phyloP scores from a whole-genome alignment of 2,329 filamentous ascomycete species.

The Ceratocystis albifundus region DNA sequence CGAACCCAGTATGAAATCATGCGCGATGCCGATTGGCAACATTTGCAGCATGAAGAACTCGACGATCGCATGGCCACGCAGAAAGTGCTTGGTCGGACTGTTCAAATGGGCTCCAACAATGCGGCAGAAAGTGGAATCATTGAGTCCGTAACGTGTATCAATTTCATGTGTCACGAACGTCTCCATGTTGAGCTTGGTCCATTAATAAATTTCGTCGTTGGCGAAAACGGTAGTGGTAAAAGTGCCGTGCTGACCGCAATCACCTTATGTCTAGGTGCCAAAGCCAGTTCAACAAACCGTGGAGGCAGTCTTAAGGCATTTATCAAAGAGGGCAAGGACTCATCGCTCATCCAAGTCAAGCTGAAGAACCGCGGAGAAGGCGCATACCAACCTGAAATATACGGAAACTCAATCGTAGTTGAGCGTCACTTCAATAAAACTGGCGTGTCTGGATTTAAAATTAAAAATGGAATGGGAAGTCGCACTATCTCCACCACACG shows the following conservation, averaged over 20 bases:
- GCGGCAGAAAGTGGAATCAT: conserved; percentile 77
- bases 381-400: conserved; percentile 71
- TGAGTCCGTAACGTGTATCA: conserved; percentile 72
- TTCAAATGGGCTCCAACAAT: conserved; percentile 50
- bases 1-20: conserved; percentile 51
- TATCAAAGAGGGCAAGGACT: conserved; percentile 78
- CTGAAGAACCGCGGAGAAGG: conserved; percentile 83
- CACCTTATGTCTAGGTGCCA: conserved; percentile 87
- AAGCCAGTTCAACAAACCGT: conserved; percentile 84
- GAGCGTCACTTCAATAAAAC: conserved; percentile 73
- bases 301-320: conserved; percentile 80
- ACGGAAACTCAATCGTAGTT: conserved; percentile 76
- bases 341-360: conserved; percentile 63
- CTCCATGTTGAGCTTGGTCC: conserved; percentile 79
- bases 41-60: conserved; percentile 44
- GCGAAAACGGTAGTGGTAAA: conserved; percentile 95
- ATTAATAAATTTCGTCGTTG: conserved; percentile 94
- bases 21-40: conserved; percentile 48
- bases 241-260: conserved; percentile 89
- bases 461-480: conserved; percentile 57
- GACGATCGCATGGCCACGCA: conserved; percentile 57
- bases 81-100: conserved; percentile 33
- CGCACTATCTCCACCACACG: conserved; percentile 71
- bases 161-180: conserved; percentile 91
- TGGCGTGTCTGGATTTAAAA: conserved; percentile 71